Evolutionary conservation across 495 filamentous ascomycete genomes (phyloP), one percentile per base, ranked within the genome.

Genomic region (Hyaloscypha bicolor): DNA sequence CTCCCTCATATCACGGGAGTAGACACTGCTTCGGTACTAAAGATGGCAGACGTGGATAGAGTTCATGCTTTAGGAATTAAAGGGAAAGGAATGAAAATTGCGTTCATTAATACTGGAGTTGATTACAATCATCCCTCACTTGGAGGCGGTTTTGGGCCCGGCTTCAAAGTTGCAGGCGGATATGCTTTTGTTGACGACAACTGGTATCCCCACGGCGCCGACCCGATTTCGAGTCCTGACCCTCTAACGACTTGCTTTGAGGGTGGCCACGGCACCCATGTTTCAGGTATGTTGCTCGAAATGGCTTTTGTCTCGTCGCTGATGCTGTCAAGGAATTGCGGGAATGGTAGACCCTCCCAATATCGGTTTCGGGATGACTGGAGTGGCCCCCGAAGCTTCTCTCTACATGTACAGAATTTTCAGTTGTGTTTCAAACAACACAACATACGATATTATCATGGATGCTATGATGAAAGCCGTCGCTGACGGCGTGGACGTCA

Each of bases 91-190:
- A 67, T 77, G n/a, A 72, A 71, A 39, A 68, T 77, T 39, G 77
- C 52, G 2, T 74, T 79, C 25, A 68, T 85, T 30, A 81, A 85
- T 64, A 78, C 76, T 29, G 82, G 81, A 3, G 73, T 82, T 57
- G 81, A 84, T 65, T 85, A 83, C 55, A 74, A 55, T n/a, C 81
- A 83, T 58, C 81, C 82, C 1, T 77, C 79, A 29, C 72, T 85
- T 12, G 82, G 82, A 19, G 81, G 79, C 12, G 77, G 79, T 4
- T 76, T 81, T 62, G 82, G 82, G 14, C 69, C 75, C 16, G 79
- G 74, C 11, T 79, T 74, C 62, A 79, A 82, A 71, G 74, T 84
- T 39, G 73, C 71, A 22, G 77, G 76, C 3, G 81, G 80, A 2
- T 76, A 73, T 51, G 74, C 74, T 56, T 78, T 78, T 71, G 72